Evolutionary conservation across 768 basidiomycete genomes (phyloP).

Genomic region (Pholiota molesta): DNA sequence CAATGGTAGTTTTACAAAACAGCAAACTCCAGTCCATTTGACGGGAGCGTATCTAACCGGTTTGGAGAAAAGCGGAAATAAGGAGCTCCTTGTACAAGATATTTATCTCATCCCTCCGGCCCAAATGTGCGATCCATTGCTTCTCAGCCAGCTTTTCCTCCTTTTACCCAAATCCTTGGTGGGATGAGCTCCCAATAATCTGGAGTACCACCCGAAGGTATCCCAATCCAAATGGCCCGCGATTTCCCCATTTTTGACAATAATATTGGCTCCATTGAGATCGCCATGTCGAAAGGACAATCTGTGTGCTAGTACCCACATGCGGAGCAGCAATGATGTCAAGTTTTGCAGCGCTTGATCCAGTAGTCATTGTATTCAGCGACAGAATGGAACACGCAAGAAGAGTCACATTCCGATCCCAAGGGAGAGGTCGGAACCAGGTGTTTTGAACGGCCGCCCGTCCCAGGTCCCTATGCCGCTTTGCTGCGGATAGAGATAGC

Average conservation of each 20-base stretch:
- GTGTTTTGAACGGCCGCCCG: neutral
- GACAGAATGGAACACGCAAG: neutral
- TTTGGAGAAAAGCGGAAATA: too few species aligned
- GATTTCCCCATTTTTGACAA: conserved; percentile 1
- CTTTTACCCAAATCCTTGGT: neutral
- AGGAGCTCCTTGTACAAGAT: too few species aligned
- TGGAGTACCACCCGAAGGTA: conserved; percentile 16
- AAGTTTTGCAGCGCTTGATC: neutral
- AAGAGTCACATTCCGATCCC: neutral
- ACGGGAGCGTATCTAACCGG: too few species aligned
- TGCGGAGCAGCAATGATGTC: neutral
- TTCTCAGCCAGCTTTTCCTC: neutral
- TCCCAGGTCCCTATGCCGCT: neutral
- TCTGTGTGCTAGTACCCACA: neutral
- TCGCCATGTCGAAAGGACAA: conserved; percentile 4
- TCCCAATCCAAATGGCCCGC: conserved; percentile 14
- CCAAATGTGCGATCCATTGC: neutral
- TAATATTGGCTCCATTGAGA: neutral
- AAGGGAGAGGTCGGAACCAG: neutral
- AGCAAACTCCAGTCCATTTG: too few species aligned
- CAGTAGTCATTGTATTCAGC: neutral
- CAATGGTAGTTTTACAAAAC: too few species aligned
- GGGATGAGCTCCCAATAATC: conserved; percentile 8
- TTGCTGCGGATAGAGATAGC: neutral
- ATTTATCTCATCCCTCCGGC: neutral